phyloP scores from a whole-genome alignment of 306 rosid genomes.

The Prunus armeniaca region DNA sequence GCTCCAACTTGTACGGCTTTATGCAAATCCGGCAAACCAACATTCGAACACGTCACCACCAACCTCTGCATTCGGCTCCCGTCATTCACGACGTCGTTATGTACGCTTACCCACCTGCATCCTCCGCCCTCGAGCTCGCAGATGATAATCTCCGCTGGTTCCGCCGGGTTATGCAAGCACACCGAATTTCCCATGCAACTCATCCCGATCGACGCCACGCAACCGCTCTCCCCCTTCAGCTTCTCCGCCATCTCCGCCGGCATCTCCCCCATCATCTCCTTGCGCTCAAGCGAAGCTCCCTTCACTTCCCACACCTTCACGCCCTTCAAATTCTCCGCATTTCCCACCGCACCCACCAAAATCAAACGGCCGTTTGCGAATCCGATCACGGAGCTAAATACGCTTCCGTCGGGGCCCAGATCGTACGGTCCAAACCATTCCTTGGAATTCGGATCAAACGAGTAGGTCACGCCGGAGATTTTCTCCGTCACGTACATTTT shows the following conservation, averaged over 20 bases:
- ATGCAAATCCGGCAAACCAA: slow-evolving; percentile 43
- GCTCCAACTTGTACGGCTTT: slow-evolving; percentile 17
- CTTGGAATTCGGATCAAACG: slow-evolving; percentile 36
- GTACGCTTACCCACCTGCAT: slow-evolving; percentile 51
- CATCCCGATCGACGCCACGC: slow-evolving; percentile 39
- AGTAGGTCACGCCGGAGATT: slow-evolving; percentile 42
- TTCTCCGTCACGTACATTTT: slow-evolving; percentile 52
- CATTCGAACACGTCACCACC: slow-evolving; percentile 49
- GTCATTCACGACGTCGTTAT: slow-evolving; percentile 33
- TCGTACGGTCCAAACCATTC: slow-evolving; percentile 62
- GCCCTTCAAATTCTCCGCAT: slow-evolving; percentile 26
- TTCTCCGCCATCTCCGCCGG: slow-evolving; percentile 51
- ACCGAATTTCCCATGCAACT: slow-evolving; percentile 41
- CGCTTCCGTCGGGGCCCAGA: slow-evolving; percentile 28
- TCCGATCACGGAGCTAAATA: slow-evolving; percentile 32
- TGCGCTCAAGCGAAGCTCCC: slow-evolving; percentile 30
- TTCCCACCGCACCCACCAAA: slow-evolving; percentile 50
- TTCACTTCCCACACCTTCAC: slow-evolving; percentile 49
- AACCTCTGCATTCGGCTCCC: slow-evolving; percentile 27
- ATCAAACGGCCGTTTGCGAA: slow-evolving; percentile 26
- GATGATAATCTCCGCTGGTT: slow-evolving; percentile 37
- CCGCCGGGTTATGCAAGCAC: slow-evolving; percentile 38
- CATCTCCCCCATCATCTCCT: slow-evolving; percentile 60
- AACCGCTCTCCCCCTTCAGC: slow-evolving; percentile 35
- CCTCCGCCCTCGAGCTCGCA: slow-evolving; percentile 35